Conservation (phyloP, 257 asterid species). For the Plantago elongata region DNA sequence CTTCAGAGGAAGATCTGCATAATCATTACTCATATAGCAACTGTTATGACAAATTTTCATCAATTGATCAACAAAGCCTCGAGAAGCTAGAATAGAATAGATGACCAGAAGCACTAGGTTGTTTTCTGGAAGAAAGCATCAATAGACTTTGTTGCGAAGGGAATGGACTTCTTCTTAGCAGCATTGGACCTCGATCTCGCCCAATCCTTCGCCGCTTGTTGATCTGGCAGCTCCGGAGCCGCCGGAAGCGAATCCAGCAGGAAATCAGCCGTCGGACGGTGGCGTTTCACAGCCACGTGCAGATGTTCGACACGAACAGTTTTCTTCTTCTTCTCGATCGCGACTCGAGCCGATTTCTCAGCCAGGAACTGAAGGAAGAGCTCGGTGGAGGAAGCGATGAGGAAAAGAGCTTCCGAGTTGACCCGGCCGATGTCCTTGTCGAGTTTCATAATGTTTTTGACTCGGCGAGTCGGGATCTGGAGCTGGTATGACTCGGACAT, state of each 20-base stretch:
- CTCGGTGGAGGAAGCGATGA: slow-evolving; percentile 68
- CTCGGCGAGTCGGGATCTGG: slow-evolving; percentile 60
- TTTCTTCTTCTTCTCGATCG: slow-evolving; percentile 67
- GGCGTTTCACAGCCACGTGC: slow-evolving; percentile 63
- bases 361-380: slow-evolving; percentile 74
- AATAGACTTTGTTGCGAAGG: slow-evolving; percentile 56
- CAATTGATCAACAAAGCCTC: slow-evolving; percentile 3
- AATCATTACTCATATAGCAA: no score
- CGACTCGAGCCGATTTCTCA: slow-evolving; percentile 65
- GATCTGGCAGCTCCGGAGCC: slow-evolving; percentile 43
- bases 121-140: slow-evolving; percentile 69
- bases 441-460: slow-evolving; percentile 70
- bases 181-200: slow-evolving; percentile 24
- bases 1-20: no score
- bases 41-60: not conserved
- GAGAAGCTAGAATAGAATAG: not conserved
- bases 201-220: slow-evolving; percentile 29
- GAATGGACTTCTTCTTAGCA: slow-evolving; percentile 32
- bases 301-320: slow-evolving; percentile 54
- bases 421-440: slow-evolving; percentile 73
- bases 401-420: slow-evolving; percentile 70
- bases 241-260: slow-evolving; percentile 72
- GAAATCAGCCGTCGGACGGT: slow-evolving; percentile 76
- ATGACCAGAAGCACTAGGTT: slow-evolving; percentile 22
- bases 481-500: slow-evolving; percentile 33